Evolutionary conservation across 768 basidiomycete genomes (phyloP), one percentile per base, ranked within the genome.

Genomic region (Boletus huronensis): DNA sequence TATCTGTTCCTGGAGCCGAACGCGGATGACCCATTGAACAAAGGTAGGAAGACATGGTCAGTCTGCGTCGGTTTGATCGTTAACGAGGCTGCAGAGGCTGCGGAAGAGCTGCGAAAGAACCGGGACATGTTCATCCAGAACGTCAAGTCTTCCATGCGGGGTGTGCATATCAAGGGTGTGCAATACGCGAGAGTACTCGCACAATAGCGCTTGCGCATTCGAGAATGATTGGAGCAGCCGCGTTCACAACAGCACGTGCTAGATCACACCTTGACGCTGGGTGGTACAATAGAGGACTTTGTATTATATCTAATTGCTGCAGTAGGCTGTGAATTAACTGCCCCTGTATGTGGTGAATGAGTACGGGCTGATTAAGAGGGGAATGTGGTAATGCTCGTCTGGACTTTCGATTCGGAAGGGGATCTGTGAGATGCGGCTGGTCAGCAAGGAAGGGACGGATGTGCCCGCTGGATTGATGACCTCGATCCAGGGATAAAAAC

Each of bases 1-100:
- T 99, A 98, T 68, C 82, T 99, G 49, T 99, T 99, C 81, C 78
- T 99, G 53, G 97, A 99, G 72, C 97, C 97, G 14, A 99, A 99
- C 64, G 90, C 97, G 36, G 96, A 98, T 64, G 97, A 99, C 73
- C 97, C 97, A 16, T 70, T 99, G 66, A 99, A 99, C 79, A 99
- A 98, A 75, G 96, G 96, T 92, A 57, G 43, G 84, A 61, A n/a
- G n/a, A 46, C 53, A 21, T 19, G 31, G 6, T 11, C 21, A 11
- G 3, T 31, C 16, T 43, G 25, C 17, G 46, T 48, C 13, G 3
- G 14, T 17, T 25, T 23, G n/a, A 26, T 45, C 55, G 36, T 40
- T 70, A 53, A 63, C 50, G 34, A 47, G 25, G 8, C 5, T 50
- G 45, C 79, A 99, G 97, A 98, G 72, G 97, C 97, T 14, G 97